These are phyloP conservation scores for Salix brachista DNA, from an alignment of 345 rosid genomes.

Conservation along the genomic window DNA sequence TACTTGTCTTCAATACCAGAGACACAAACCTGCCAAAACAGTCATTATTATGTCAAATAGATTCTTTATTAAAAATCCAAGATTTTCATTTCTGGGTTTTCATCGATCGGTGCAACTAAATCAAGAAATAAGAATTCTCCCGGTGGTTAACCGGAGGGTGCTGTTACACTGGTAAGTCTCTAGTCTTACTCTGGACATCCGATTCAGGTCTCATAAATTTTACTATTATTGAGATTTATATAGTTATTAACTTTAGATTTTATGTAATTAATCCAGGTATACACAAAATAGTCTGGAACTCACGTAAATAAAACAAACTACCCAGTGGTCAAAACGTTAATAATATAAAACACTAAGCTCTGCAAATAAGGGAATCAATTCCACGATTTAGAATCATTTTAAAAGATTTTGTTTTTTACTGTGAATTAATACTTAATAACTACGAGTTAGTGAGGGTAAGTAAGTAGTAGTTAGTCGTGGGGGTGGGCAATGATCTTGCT, in stretches of 20 bases:
- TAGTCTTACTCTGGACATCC: no score
- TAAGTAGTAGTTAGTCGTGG: constrained; percentile 31
- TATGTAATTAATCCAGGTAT: no score
- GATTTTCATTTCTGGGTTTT: not conserved
- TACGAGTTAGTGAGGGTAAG: not conserved
- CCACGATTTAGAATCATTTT: not conserved
- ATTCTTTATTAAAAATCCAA: constrained; percentile 17
- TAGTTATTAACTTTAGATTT: no score
- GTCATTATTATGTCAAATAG: constrained; percentile 16
- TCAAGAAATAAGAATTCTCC: not conserved
- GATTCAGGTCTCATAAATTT: no score
- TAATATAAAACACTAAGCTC: not conserved
- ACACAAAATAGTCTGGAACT: no score
- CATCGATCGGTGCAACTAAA: constrained; percentile 22
- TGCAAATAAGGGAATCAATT: not conserved
- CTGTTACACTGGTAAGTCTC: no score
- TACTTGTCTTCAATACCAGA: constrained; percentile 25
- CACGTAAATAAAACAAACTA: no score
- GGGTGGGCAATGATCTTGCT: constrained; percentile 49
- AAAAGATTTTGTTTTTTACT: not conserved
- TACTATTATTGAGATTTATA: no score
- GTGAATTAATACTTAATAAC: constrained; percentile 9
- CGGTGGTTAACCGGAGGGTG: constrained; percentile 16
- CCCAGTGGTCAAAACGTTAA: constrained; percentile 26
- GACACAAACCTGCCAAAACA: constrained; percentile 37